phyloP scores from a whole-genome alignment of 768 basidiomycete species.

The Naganishia vaughanmartiniae region DNA sequence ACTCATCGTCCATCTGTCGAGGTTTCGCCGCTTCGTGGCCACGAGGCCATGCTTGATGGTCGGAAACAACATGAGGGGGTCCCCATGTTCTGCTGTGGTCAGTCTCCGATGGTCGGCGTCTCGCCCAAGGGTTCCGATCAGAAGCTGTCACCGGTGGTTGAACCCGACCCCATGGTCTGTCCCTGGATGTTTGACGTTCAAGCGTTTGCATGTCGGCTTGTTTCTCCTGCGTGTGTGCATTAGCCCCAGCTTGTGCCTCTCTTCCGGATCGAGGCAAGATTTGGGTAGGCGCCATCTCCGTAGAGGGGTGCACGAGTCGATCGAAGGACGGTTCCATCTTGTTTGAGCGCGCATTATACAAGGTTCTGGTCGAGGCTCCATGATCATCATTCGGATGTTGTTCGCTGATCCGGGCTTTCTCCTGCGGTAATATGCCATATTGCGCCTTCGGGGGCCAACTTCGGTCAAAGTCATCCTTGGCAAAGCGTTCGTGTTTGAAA shows the following conservation, averaged over 20 bases:
- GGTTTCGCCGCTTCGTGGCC: neutral
- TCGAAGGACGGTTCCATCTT: conserved; percentile 68
- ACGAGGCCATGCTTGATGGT: conserved; percentile 10
- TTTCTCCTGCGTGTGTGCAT: conserved; percentile 1
- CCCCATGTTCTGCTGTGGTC: conserved; percentile 20
- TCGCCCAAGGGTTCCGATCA: conserved; percentile 11
- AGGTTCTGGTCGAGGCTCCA: conserved; percentile 42
- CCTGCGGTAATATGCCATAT: neutral
- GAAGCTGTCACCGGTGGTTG: conserved; percentile 12
- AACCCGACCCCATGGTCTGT: conserved; percentile 12
- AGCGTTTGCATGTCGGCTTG: conserved; percentile 5
- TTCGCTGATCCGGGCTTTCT: conserved; percentile 10
- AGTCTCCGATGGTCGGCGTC: conserved; percentile 10
- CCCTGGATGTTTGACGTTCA: conserved; percentile 7
- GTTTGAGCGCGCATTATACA: conserved; percentile 96
- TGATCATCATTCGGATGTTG: conserved; percentile 17
- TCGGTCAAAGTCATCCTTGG: conserved; percentile 82
- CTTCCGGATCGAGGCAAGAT: conserved; percentile 14
- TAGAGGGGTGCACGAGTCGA: conserved; percentile 8
- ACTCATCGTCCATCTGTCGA: neutral
- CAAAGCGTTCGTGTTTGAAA: conserved; percentile 81
- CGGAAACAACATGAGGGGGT: conserved; percentile 4
- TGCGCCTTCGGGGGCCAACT: conserved; percentile 80
- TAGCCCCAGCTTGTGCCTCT: neutral
- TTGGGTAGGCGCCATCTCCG: conserved; percentile 13